phyloP scores from a whole-genome alignment of 306 rosid species.

The Cyclanthera cordifolia region DNA sequence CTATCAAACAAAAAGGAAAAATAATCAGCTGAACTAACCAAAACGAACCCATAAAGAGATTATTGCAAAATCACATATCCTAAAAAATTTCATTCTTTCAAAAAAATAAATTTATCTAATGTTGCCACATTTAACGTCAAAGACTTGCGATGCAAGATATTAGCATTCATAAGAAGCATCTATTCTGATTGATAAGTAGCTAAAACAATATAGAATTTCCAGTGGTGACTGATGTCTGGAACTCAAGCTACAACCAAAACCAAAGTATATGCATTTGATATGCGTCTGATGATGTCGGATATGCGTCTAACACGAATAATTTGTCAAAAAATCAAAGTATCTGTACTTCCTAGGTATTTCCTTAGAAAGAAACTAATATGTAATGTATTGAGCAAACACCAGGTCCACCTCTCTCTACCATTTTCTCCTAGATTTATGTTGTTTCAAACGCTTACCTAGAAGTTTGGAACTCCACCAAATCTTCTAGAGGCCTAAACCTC shows the following conservation, averaged over 20 bases:
- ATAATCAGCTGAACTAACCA: neutral
- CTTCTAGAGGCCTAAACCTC: neutral
- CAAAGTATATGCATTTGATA: too few species aligned
- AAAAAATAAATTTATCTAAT: neutral
- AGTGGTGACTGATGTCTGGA: neutral
- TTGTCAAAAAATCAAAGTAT: too few species aligned
- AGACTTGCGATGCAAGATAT: neutral
- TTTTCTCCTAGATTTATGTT: neutral
- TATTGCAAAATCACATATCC: neutral
- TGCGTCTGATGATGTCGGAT: too few species aligned
- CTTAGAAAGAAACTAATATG: neutral
- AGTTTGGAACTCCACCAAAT: neutral
- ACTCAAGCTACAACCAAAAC: neutral
- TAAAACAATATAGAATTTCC: neutral
- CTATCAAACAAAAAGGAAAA: constrained; percentile 22
- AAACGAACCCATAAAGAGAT: neutral
- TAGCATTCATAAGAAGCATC: neutral
- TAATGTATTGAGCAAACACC: neutral
- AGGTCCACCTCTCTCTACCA: neutral
- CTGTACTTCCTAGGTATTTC: too few species aligned
- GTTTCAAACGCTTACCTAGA: neutral
- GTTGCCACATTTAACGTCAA: neutral
- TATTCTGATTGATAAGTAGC: neutral
- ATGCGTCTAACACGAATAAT: too few species aligned
- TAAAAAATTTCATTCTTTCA: neutral